Conservation (phyloP, 1,284 basidiomycete genomes). For the Stereum hirsutum region DNA sequence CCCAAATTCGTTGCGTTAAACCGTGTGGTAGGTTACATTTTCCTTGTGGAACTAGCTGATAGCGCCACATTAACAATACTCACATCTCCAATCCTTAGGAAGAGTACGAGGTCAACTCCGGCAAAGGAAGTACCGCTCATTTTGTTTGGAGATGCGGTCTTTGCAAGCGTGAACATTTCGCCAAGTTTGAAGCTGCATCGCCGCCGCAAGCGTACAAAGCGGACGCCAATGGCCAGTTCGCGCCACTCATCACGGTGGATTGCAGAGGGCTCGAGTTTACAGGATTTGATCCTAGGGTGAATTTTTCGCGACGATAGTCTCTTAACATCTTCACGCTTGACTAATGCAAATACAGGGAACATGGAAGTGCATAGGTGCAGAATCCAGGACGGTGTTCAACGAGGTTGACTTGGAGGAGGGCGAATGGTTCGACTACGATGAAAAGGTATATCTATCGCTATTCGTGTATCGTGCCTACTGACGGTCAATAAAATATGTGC, state of each 20-base stretch:
- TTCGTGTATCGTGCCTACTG: not conserved
- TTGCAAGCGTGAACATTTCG: slow-evolving; percentile 73
- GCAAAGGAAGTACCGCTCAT: slow-evolving; percentile 60
- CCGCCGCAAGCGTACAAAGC: slow-evolving; percentile 45
- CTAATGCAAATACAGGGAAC: slow-evolving; percentile 35
- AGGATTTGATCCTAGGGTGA: slow-evolving; percentile 58
- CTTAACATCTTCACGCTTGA: not conserved
- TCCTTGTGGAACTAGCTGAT: no score
- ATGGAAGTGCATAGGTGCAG: slow-evolving; percentile 61
- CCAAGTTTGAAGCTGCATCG: slow-evolving; percentile 57
- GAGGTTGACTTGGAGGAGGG: slow-evolving; percentile 54
- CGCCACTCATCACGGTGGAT: slow-evolving; percentile 57
- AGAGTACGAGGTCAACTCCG: slow-evolving; percentile 48
- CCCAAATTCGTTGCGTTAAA: slow-evolving; percentile 64
- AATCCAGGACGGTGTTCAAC: slow-evolving; percentile 43
- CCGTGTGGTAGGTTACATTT: slow-evolving; percentile 36
- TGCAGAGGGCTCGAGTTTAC: slow-evolving; percentile 74
- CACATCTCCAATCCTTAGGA: no score
- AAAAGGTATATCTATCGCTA: slow-evolving; percentile 42
- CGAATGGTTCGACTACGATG: slow-evolving; percentile 79
- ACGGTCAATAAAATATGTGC: not conserved
- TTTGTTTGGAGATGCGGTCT: slow-evolving; percentile 72
- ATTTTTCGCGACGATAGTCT: not conserved
- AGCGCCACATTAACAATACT: no score
- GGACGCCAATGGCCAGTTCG: slow-evolving; percentile 48